These are phyloP conservation scores for Trichosporon inkin DNA, from an alignment of 1,284 basidiomycete genomes.

Conservation along the genomic window DNA sequence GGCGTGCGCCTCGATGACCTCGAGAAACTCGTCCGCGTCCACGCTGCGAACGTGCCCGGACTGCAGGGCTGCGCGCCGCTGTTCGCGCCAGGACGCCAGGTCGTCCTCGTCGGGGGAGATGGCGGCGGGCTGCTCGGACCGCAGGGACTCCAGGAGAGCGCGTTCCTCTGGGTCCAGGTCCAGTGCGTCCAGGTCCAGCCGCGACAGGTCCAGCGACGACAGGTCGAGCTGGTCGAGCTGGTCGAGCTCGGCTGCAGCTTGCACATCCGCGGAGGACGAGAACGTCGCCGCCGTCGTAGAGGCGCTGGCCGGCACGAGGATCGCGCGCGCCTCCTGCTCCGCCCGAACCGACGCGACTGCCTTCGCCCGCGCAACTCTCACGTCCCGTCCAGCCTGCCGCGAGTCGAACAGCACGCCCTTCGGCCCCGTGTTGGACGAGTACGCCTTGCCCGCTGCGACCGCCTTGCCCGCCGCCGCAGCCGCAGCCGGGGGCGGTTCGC, in stretches of 20 bases:
- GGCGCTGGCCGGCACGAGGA: no score
- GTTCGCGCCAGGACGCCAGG: no score
- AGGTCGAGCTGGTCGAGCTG: not conserved
- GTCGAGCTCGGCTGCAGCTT: no score
- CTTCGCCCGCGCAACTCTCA: conserved; percentile 8
- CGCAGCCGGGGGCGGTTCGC: no score
- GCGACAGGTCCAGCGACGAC: not conserved
- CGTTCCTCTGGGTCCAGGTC: not conserved
- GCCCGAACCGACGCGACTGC: conserved; percentile 9
- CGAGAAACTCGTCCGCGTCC: conserved; percentile 36
- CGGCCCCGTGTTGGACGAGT: conserved; percentile 34
- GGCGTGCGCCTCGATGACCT: conserved; percentile 43
- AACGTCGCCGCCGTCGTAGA: no score
- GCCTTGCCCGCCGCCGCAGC: no score
- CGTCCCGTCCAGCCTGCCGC: conserved; percentile 16
- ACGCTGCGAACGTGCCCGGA: conserved; percentile 40
- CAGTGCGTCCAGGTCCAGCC: not conserved
- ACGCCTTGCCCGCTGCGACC: not conserved
- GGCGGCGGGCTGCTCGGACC: not conserved
- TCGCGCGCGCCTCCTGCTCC: conserved; percentile 26
- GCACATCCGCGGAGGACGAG: no score
- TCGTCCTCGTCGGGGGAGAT: no score
- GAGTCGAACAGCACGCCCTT: conserved; percentile 47
- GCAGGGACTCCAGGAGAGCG: not conserved
- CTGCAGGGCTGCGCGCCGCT: conserved; percentile 18